phyloP scores from a whole-genome alignment of 768 basidiomycete genomes.

The Leccinum incarnatum region DNA sequence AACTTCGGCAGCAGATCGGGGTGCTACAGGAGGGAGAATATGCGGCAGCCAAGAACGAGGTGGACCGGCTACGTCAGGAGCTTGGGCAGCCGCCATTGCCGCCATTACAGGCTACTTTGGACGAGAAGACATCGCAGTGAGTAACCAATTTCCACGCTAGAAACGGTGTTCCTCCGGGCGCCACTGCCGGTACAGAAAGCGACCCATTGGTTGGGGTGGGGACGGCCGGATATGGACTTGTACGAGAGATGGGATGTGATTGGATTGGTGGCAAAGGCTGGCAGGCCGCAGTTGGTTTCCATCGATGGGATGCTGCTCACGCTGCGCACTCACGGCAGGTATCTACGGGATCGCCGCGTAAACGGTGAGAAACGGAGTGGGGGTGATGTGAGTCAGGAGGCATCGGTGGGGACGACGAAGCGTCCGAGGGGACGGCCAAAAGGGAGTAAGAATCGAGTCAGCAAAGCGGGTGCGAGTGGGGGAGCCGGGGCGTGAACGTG shows the following conservation, averaged over 20 bases:
- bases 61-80: slow-evolving; percentile 71
- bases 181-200: slow-evolving; percentile 2
- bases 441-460: slow-evolving; percentile 59
- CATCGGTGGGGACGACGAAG: slow-evolving; percentile 35
- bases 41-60: slow-evolving; percentile 67
- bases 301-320: slow-evolving; percentile 17
- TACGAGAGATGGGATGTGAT: not conserved
- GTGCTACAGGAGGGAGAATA: slow-evolving; percentile 75
- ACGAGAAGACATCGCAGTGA: slow-evolving; percentile 62
- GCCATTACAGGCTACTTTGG: slow-evolving; percentile 66
- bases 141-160: slow-evolving; percentile 25
- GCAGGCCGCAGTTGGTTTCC: not conserved
- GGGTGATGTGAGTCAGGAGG: slow-evolving; percentile 31
- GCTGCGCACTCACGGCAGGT: slow-evolving; percentile 36
- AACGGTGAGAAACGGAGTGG: slow-evolving; percentile 41
- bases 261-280: not conserved
- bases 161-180: slow-evolving; percentile 4
- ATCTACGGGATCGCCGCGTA: slow-evolving; percentile 60
- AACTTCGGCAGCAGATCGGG: slow-evolving; percentile 66
- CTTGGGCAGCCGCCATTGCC: slow-evolving; percentile 75
- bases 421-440: slow-evolving; percentile 65
- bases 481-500: slow-evolving; percentile 1
- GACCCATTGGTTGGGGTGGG: slow-evolving; percentile 1
- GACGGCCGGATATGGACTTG: slow-evolving; percentile 3
- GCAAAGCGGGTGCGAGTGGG: slow-evolving; percentile 11